Base-by-base conservation (phyloP, 345 rosid species). In the Isatis tinctoria region DNA sequence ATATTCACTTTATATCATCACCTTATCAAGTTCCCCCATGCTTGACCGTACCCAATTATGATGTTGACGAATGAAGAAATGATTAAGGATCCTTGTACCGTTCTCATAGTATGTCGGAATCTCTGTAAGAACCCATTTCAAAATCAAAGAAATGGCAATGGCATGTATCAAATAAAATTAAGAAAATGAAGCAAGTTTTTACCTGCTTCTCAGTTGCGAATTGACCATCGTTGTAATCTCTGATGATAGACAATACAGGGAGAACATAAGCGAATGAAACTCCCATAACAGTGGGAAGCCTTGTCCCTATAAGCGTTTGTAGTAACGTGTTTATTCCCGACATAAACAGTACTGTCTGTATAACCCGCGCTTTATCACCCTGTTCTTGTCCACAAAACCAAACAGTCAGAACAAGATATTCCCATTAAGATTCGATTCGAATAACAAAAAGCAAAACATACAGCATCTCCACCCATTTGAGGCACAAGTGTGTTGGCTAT, bases 221-320 rank as follows among this genome's bases (percentile, higher is more conserved):
- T 52, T 60, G 81, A 35, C 78, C 87, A 60, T 84, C 84, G 8
- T 71, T 48, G 57, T 80, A 82, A 80, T 95, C 99, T 75, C 82
- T 90, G 65, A 92, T 85, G 72, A 89, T 90, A 4, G 99, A 89
- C 67, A 89, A 58, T 13, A 95, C 89, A 2, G 99, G 92, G 39
- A 95, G 74, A 35, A 60, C 78, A 75, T 83, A 95, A 0, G 98
- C 99, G 37, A 84, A 66, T 3, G 99, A 92, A 57, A 90, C 91
- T 17, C 96, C 88, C 99, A 95, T 95, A 82, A 95, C 96, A 0
- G 96, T 84, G 3, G 99, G 99, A 81, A 95, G 94, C 80, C 99
- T 85, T 52, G 96, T 82, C 40, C 99, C 99, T 20, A 88, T 17
- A 20, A 90, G 75, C 3, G 99, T 92, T 65, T 96, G 99, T 60